Percentiles rank a stretch among this genome's conserved stretches.
phyloP scores from a whole-genome alignment of 2,329 filamentous ascomycete genomes.

The Aspergillus puulaauensis region DNA sequence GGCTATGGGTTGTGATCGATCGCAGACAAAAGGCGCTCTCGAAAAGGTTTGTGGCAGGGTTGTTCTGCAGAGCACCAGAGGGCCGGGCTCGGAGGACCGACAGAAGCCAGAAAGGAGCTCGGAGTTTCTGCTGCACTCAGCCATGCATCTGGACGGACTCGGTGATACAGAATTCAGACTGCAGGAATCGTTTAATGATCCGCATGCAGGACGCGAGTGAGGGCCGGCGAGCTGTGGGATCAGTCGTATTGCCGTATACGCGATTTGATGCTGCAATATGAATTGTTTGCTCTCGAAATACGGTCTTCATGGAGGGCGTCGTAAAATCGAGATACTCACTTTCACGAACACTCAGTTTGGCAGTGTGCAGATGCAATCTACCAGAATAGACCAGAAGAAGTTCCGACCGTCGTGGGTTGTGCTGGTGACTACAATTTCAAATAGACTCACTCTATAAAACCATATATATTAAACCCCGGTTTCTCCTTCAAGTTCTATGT shows the following conservation, averaged over 20 bases:
- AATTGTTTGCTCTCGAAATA: neutral
- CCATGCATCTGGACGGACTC: neutral
- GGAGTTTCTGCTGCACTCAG: neutral
- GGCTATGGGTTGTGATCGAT: neutral
- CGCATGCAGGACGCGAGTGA: neutral
- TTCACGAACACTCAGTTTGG: neutral
- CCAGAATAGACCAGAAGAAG: no score
- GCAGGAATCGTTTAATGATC: constrained; percentile 3
- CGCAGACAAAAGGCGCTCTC: no score
- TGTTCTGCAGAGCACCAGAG: neutral
- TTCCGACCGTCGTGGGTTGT: no score
- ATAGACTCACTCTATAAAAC: no score
- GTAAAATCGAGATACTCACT: neutral
- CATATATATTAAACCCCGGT: no score
- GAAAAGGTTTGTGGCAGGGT: neutral
- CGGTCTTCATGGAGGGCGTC: neutral
- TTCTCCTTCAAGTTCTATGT: no score
- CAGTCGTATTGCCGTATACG: neutral
- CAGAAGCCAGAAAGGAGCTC: neutral
- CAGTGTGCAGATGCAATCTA: no score
- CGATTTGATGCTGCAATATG: neutral
- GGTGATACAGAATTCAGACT: neutral
- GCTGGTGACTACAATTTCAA: no score
- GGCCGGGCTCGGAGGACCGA: neutral
- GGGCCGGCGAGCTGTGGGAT: neutral